Conservation (phyloP, 192 early-diverging fungal species). For the Pecoramyces ruminantium region DNA sequence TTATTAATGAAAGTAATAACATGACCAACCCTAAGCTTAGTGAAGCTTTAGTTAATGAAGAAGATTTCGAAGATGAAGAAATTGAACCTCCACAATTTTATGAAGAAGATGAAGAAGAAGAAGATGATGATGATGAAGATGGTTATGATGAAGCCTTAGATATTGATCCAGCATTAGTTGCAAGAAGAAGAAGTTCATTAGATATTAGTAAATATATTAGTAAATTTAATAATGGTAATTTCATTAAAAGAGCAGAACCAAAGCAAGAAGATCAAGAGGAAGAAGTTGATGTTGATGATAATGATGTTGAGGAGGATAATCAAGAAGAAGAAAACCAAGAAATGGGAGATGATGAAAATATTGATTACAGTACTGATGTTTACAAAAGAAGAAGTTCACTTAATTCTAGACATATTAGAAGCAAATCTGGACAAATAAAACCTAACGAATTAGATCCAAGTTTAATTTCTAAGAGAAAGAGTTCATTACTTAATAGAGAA, state of each 20-base stretch:
- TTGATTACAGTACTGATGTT: not conserved
- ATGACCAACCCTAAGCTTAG: too few relatives aligned
- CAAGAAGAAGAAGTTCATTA: not conserved
- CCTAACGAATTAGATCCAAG: not conserved
- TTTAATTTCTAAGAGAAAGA: too few relatives aligned
- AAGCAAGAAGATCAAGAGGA: not conserved
- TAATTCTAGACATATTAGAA: not conserved
- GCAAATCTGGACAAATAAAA: not conserved
- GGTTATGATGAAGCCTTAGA: not conserved
- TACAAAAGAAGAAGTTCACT: not conserved
- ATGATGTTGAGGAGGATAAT: too few relatives aligned
- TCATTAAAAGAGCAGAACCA: not conserved
- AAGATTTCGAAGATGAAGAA: not conserved
- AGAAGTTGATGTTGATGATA: not conserved
- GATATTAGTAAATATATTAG: not conserved
- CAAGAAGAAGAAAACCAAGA: too few relatives aligned
- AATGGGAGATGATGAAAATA: not conserved
- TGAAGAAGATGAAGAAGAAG: not conserved
- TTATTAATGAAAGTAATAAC: not conserved
- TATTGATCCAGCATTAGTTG: not conserved
- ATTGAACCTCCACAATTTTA: too few relatives aligned
- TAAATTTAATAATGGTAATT: not conserved
- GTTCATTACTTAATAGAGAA: too few relatives aligned
- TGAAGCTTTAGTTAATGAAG: not conserved
- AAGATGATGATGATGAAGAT: not conserved